These are phyloP conservation scores for Amanita thiersii DNA, from an alignment of 768 basidiomycete species.

Conservation along the genomic window DNA sequence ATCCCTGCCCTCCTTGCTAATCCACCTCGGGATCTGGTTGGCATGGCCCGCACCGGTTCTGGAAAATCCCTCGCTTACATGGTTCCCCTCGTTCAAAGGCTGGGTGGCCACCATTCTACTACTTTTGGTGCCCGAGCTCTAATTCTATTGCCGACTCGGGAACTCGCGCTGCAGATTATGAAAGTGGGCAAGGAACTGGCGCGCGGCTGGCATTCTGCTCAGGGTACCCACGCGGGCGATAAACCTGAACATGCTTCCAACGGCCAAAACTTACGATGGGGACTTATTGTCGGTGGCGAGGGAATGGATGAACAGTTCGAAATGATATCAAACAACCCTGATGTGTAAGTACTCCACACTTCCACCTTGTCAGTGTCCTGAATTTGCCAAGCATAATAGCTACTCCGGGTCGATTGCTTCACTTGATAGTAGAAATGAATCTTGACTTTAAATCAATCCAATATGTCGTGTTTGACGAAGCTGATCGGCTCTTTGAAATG, in stretches of 20 bases:
- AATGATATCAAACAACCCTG: constrained; percentile 89
- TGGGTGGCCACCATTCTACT: constrained; percentile 73
- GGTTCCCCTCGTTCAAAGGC: constrained; percentile 81
- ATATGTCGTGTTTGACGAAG: constrained; percentile 95
- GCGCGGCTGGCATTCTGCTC: constrained; percentile 62
- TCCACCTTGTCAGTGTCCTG: constrained; percentile 10
- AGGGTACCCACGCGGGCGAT: constrained; percentile 70
- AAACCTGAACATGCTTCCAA: constrained; percentile 48
- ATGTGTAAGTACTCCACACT: constrained; percentile 59
- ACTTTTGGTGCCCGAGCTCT: constrained; percentile 81
- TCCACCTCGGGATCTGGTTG: constrained; percentile 89
- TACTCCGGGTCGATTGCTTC: constrained; percentile 95
- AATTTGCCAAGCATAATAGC: constrained; percentile 73
- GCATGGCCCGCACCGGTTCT: constrained; percentile 97
- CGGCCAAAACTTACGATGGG: constrained; percentile 73
- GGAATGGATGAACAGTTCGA: constrained; percentile 94
- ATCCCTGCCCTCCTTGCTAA: constrained; percentile 79
- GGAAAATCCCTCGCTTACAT: constrained; percentile 97
- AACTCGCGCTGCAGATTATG: constrained; percentile 88
- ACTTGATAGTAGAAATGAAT: constrained; percentile 95
- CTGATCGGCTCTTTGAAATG: constrained; percentile 97
- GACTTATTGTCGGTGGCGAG: constrained; percentile 93
- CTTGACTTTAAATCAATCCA: constrained; percentile 81
- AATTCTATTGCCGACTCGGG: constrained; percentile 86
- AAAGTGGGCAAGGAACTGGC: constrained; percentile 94